These are phyloP conservation scores for Cystoderma amianthinum DNA, from an alignment of 768 basidiomycete genomes.

Conservation along the genomic window DNA sequence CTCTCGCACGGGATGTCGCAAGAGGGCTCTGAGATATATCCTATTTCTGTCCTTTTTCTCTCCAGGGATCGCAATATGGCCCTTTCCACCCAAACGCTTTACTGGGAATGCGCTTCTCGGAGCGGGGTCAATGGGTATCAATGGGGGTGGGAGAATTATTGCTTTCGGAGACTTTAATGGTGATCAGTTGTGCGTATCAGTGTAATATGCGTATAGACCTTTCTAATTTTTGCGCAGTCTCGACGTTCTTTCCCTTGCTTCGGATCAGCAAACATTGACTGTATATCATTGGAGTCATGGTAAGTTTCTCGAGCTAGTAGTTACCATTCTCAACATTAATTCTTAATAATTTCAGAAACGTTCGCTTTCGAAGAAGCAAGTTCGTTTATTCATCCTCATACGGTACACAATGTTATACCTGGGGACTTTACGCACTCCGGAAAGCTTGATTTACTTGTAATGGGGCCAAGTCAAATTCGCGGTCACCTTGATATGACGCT, in stretches of 20 bases:
- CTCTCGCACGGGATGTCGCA: slow-evolving; percentile 16
- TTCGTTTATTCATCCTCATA: slow-evolving; percentile 46
- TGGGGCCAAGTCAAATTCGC: slow-evolving; percentile 51
- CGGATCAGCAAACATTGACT: slow-evolving; percentile 72
- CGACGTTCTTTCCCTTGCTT: slow-evolving; percentile 70
- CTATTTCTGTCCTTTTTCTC: slow-evolving; percentile 9
- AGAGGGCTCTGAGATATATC: slow-evolving; percentile 4
- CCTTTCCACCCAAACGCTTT: slow-evolving; percentile 84
- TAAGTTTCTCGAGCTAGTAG: slow-evolving; percentile 18
- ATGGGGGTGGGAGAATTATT: slow-evolving; percentile 63
- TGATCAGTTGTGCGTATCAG: slow-evolving; percentile 79
- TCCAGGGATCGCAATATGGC: slow-evolving; percentile 49
- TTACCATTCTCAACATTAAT: slow-evolving; percentile 3
- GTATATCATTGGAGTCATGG: slow-evolving; percentile 82
- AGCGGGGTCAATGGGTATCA: slow-evolving; percentile 76
- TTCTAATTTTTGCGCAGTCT: slow-evolving; percentile 46
- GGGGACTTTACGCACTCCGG: slow-evolving; percentile 94
- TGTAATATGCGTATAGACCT: slow-evolving; percentile 3
- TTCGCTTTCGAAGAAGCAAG: slow-evolving; percentile 48
- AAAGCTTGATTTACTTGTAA: slow-evolving; percentile 82
- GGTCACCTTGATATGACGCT: slow-evolving; percentile 59
- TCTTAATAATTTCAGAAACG: slow-evolving; percentile 31
- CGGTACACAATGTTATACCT: slow-evolving; percentile 78
- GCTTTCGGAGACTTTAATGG: slow-evolving; percentile 96
- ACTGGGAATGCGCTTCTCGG: slow-evolving; percentile 72